Evolutionary conservation across 164 flowering plant genomes (phyloP), one percentile per base, ranked within the genome.

Genomic region (Macadamia integrifolia): DNA sequence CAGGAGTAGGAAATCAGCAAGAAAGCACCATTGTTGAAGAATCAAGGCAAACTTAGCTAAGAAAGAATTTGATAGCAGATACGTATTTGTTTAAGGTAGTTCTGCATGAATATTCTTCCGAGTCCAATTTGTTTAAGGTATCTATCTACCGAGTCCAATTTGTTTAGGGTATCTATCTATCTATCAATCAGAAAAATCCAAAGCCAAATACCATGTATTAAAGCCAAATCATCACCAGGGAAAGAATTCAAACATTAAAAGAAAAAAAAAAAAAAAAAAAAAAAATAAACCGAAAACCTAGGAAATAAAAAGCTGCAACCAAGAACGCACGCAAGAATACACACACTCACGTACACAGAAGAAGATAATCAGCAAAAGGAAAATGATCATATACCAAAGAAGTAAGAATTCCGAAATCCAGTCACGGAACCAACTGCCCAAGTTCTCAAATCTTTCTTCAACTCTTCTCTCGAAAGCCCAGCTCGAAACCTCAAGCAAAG

Each of bases 321-420:
- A 23, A 23, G 23, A 23, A 23, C 23, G 23, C 23, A 23, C 23
- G 23, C 23, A 23, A 23, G 23, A 0, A 23, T 23, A 23, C 23
- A 23, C 23, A 23, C 23, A 23, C 23, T 23, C 23, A 23, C 23
- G 23, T 23, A 23, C 23, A 23, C 23, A 23, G 23, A 23, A 23
- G 64, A 80, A 57, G 80, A 76, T 81, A 40, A 60, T 9, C n/a
- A 53, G 60, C 43, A 35, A 61, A 42, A 52, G 23, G 78, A 65
- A 23, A 42, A 3, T 9, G 60, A 32, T 30, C 84, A 71, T 66
- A 88, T 66, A 88, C 92, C 92, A 65, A 80, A 71, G 70, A 89
- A 89, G 66, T 79, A 72, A 40, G 56, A 65, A 66, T 73, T 82
- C 35, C 73, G 80, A 32, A 85, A 86, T 18, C 81, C 88, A 60